These are phyloP conservation scores for Cladosporium oxysporum DNA, from an alignment of 2,329 filamentous ascomycete genomes.

Conservation along the genomic window DNA sequence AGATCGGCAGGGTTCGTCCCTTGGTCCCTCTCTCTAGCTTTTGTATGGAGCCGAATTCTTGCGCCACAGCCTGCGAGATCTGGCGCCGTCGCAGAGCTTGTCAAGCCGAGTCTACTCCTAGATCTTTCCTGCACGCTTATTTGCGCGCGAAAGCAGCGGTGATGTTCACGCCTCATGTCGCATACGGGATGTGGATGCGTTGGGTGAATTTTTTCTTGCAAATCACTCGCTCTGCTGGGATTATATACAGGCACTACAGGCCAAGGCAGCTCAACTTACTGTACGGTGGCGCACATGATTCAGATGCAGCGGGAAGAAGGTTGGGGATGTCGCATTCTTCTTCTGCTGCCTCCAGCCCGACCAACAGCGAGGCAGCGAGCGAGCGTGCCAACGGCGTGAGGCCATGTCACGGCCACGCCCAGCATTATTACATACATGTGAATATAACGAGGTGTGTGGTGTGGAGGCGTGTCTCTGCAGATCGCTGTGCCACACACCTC, in stretches of 20 bases:
- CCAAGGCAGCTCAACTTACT: background rate
- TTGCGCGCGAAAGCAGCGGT: constrained; percentile 10
- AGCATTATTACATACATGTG: constrained; percentile 16
- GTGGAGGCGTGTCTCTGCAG: constrained; percentile 17
- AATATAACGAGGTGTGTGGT: constrained; percentile 20
- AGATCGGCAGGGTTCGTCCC: background rate
- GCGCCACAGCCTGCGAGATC: background rate
- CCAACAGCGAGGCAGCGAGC: background rate
- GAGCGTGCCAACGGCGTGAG: constrained; percentile 6
- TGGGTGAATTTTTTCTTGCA: constrained; percentile 10
- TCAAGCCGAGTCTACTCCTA: constrained; percentile 13
- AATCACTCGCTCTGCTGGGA: background rate
- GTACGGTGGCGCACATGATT: constrained; percentile 12
- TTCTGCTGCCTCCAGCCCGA: constrained; percentile 1
- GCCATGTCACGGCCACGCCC: constrained; percentile 3
- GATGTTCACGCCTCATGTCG: constrained; percentile 9
- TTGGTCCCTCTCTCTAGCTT: background rate
- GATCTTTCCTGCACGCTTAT: background rate
- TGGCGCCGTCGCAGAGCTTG: background rate
- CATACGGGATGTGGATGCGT: constrained; percentile 16
- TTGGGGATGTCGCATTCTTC: constrained; percentile 7
- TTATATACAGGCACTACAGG: background rate
- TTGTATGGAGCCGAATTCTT: background rate
- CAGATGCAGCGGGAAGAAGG: background rate
- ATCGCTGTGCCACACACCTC: constrained; percentile 13